Percentiles rank a stretch among this genome's conserved stretches.
These are phyloP conservation scores for Euryodendron excelsum DNA, from an alignment of 148 eudicot genomes.

Conservation along the genomic window DNA sequence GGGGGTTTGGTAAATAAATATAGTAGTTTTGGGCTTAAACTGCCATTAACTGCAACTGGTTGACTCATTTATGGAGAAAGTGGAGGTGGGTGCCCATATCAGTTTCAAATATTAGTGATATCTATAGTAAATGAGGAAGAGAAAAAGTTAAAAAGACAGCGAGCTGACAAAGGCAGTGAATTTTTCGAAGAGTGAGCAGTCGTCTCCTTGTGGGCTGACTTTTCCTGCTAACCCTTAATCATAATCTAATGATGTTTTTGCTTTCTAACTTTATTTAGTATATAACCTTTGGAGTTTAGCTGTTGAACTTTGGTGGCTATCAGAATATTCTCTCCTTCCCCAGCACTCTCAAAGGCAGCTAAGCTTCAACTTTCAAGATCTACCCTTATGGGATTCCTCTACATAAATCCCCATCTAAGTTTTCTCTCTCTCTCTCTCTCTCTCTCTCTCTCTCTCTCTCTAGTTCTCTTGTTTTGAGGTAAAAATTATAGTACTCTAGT, in stretches of 20 bases:
- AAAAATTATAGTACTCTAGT: neutral
- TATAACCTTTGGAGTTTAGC: constrained; percentile 67
- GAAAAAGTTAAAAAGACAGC: constrained; percentile 37
- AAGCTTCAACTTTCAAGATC: constrained; percentile 59
- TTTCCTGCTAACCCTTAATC: constrained; percentile 58
- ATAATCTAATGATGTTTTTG: constrained; percentile 76
- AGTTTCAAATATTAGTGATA: neutral
- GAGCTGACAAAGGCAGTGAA: constrained; percentile 76
- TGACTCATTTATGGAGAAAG: neutral
- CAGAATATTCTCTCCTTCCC: constrained; percentile 76
- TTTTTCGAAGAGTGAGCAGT: constrained; percentile 64
- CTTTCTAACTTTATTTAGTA: constrained; percentile 50
- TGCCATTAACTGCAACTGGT: too few species aligned
- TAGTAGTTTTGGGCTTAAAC: too few species aligned
- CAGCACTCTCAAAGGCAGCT: constrained; percentile 31
- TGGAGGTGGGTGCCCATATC: neutral
- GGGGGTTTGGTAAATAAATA: neutral
- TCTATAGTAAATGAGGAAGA: neutral
- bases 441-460: neutral
- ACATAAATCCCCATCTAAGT: neutral
- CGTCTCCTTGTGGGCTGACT: constrained; percentile 81
- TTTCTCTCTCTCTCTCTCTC: neutral
- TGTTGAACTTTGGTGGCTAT: constrained; percentile 53
- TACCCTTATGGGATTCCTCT: constrained; percentile 17
- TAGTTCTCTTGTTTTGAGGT: constrained; percentile 32